Percentiles rank a stretch among this genome's conserved stretches.
Conservation (phyloP, 2,329 filamentous ascomycete genomes). For the Alternaria gaisen region DNA sequence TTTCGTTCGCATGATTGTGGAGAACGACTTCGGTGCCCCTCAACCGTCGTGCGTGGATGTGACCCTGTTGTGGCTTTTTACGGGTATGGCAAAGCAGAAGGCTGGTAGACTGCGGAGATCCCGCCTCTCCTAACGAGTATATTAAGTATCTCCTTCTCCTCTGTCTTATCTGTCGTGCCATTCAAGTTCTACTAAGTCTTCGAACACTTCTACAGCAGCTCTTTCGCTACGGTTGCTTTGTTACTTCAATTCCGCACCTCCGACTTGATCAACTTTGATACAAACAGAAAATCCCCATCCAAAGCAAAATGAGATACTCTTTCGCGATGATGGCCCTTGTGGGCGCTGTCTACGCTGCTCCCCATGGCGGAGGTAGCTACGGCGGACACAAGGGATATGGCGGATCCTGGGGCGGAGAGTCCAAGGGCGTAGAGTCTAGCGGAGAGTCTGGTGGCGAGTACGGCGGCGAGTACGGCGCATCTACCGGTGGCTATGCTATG, state of each 20-base stretch:
- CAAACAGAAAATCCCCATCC: conserved; percentile 18
- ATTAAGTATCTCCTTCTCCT: conserved; percentile 36
- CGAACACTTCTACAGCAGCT: conserved; percentile 37
- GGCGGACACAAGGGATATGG: neutral
- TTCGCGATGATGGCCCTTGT: conserved; percentile 44
- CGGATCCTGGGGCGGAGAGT: neutral
- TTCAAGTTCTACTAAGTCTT: neutral
- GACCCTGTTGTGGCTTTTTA: conserved; percentile 35
- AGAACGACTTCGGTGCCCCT: conserved; percentile 24
- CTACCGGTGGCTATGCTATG: neutral
- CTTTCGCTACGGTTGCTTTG: conserved; percentile 52
- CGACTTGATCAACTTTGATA: conserved; percentile 27
- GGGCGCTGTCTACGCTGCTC: conserved; percentile 39
- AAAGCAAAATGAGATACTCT: conserved; percentile 42
- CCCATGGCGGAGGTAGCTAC: conserved; percentile 14
- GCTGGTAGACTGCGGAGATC: conserved; percentile 32
- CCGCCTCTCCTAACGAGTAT: conserved; percentile 29
- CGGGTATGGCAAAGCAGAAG: conserved; percentile 22
- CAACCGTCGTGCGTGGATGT: conserved; percentile 40
- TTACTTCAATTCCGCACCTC: conserved; percentile 37
- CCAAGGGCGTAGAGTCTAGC: neutral
- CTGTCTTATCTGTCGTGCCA: conserved; percentile 11
- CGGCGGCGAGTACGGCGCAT: too few relatives aligned
- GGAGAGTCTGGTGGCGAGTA: neutral
- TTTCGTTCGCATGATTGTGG: conserved; percentile 18